Evolutionary conservation across 2,329 filamentous ascomycete species (phyloP), one percentile per base, ranked within the genome.

Genomic region (Didymosphaeria variabile): DNA sequence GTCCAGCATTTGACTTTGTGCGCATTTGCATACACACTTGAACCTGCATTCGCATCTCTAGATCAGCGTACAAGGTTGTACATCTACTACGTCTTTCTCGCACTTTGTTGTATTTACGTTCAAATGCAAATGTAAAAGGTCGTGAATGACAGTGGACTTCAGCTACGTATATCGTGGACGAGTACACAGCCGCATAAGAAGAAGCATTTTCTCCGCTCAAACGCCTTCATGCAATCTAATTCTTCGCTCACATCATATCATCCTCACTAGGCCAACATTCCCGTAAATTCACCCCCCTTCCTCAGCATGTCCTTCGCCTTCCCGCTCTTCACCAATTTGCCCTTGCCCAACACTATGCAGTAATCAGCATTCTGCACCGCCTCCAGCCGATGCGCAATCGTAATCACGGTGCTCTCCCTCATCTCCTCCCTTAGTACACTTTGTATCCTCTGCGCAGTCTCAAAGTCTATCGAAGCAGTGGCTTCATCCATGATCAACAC

Each of bases 401-500:
- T 88, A 58, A 90, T 84, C 15, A 90, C 87, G 0, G 88, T 90
- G 62, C 84, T 86, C 60, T 82, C 81, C 52, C 74, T 79, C 81
- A 88, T 80, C 73, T 88, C 86, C 66, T 86, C 84, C 50, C 84
- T 78, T 69, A 88, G 70, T 19, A 87, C 80, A 55, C 79, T 77
- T 69, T 87, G 84, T 49, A 88, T 86, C 60, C 83, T 74, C 68
- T 80, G 79, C 17, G 87, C 86, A 0, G 87, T 90, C 63, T 88
- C 86, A 55, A 83, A 81, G 72, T 90, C 88, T 63, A 90, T 88
- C 52, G 84, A 87, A 2, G 88, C 87, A 1, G 88, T 90, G 2
- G 88, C 88, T 68, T 90, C 88, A 67, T 91, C 88, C 70, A 91
- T 82, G 54, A 91, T 85, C 10, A 91, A 80, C 63, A 90, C 84